phyloP scores from a whole-genome alignment of 495 filamentous ascomycete species.

The Penicillium antarcticum region DNA sequence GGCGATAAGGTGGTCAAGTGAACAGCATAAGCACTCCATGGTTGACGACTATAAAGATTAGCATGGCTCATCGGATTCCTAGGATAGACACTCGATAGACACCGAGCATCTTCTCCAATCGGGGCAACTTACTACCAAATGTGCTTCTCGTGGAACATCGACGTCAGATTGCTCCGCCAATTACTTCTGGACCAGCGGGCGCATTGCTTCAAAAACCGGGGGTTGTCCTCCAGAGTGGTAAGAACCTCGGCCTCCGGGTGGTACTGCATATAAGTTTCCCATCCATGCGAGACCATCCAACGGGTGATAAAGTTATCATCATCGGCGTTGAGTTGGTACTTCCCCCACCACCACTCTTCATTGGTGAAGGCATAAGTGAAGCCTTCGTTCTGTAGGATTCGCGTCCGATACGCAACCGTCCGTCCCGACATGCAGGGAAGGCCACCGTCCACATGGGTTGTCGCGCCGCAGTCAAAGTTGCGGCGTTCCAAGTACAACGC shows the following conservation, averaged over 20 bases:
- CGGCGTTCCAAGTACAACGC: constrained; percentile 78
- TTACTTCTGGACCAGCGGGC: constrained; percentile 79
- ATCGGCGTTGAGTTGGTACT: constrained; percentile 73
- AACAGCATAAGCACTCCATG: constrained; percentile 74
- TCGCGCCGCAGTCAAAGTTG: constrained; percentile 87
- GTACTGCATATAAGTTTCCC: constrained; percentile 77
- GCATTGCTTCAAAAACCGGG: constrained; percentile 73
- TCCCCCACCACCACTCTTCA: constrained; percentile 64
- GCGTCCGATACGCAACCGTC: constrained; percentile 77
- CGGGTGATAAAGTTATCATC: constrained; percentile 84
- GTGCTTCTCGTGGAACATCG: constrained; percentile 65
- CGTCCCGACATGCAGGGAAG: constrained; percentile 85
- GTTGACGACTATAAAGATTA: constrained; percentile 56
- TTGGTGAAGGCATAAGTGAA: constrained; percentile 72
- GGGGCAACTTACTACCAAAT: constrained; percentile 60
- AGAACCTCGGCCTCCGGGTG: constrained; percentile 68
- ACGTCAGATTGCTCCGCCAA: constrained; percentile 78
- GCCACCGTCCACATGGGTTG: constrained; percentile 80
- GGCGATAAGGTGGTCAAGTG: constrained; percentile 72
- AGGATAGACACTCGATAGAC: constrained; percentile 5
- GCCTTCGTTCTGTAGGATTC: constrained; percentile 71
- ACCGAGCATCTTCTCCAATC: background rate
- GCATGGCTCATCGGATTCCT: constrained; percentile 12
- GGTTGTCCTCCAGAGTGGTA: constrained; percentile 72
- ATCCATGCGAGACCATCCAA: constrained; percentile 72